A percentile compares a stretch with the other conserved stretches of the same genome.
These are phyloP conservation scores for Suillus paluster DNA, from an alignment of 768 basidiomycete genomes.

Conservation along the genomic window DNA sequence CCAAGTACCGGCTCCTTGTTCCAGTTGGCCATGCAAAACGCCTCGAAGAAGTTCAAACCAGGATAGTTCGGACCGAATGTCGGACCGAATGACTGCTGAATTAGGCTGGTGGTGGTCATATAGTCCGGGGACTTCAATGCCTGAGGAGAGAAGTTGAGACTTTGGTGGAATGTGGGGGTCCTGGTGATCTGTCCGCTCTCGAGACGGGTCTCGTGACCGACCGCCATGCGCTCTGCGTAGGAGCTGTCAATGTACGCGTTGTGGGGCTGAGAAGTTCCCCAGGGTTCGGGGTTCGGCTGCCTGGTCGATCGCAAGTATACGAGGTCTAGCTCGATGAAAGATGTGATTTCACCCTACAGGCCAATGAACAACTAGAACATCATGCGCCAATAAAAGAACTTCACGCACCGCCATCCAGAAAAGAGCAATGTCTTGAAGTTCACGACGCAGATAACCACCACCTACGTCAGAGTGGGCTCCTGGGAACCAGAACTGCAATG, in stretches of 20 bases:
- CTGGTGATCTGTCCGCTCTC: conserved; percentile 3
- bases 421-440: conserved; percentile 21
- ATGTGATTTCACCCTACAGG: conserved; percentile 8
- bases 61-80: neutral
- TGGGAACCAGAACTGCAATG: conserved; percentile 28
- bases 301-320: conserved; percentile 3
- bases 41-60: conserved; percentile 9
- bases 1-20: neutral
- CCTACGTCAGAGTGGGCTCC: conserved; percentile 28
- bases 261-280: conserved; percentile 12
- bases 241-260: conserved; percentile 10
- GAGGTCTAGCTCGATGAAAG: conserved; percentile 10
- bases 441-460: conserved; percentile 16
- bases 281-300: conserved; percentile 6
- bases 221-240: neutral
- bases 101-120: conserved; percentile 4
- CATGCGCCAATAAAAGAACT: neutral
- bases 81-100: conserved; percentile 5
- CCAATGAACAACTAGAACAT: neutral
- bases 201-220: conserved; percentile 13
- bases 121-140: neutral
- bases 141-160: conserved; percentile 9
- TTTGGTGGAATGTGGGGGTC: conserved; percentile 8
- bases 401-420: conserved; percentile 28
- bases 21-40: conserved; percentile 4